phyloP scores from a whole-genome alignment of 176 grass and related monocot species.

The Avena atlantica region DNA sequence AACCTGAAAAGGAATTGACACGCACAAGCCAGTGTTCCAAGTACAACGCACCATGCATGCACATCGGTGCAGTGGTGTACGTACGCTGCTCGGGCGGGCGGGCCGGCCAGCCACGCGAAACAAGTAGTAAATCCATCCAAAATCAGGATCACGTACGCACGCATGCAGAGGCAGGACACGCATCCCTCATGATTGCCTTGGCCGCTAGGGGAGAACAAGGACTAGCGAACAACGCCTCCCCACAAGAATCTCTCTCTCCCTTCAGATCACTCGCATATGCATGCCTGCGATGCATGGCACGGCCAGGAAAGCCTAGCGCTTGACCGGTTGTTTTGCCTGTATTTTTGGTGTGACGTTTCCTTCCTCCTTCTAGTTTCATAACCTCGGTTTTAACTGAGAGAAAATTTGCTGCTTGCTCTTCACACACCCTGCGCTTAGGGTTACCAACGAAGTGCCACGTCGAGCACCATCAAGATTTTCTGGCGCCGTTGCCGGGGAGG shows the following conservation, averaged over 20 bases:
- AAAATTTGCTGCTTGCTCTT: too few species aligned
- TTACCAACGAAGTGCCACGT: too few species aligned
- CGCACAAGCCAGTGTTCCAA: background rate
- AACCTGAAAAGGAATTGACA: background rate
- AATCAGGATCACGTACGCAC: background rate
- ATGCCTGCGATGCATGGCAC: background rate
- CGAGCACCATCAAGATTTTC: too few species aligned
- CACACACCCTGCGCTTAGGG: too few species aligned
- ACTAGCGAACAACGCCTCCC: conserved; percentile 12
- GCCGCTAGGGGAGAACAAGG: conserved; percentile 12
- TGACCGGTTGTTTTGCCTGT: too few species aligned
- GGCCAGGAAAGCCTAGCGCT: too few species aligned
- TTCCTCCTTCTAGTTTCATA: too few species aligned
- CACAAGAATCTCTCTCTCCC: background rate
- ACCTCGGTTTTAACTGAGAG: too few species aligned
- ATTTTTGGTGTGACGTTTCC: too few species aligned
- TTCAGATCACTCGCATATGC: background rate
- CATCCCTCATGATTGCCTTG: background rate
- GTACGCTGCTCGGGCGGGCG: background rate
- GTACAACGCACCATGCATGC: background rate
- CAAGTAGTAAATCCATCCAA: background rate
- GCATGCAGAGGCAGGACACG: background rate
- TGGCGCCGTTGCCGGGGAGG: too few species aligned
- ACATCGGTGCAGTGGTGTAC: background rate
- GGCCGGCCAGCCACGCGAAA: background rate